These are phyloP conservation scores for Russula virescens DNA, from an alignment of 768 basidiomycete genomes.

Conservation along the genomic window DNA sequence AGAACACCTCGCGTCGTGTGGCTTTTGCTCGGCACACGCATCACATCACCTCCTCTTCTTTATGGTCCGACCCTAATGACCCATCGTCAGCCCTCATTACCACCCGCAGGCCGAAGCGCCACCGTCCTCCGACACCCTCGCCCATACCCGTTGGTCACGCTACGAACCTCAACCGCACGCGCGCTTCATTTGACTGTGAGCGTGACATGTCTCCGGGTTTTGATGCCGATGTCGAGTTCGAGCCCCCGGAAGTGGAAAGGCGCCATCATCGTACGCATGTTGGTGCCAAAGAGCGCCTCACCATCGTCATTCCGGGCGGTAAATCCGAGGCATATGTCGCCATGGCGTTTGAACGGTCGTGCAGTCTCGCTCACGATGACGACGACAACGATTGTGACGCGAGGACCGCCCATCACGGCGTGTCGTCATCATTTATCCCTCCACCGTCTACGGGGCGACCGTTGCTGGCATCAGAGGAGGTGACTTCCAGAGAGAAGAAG, in stretches of 20 bases:
- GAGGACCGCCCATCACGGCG: not conserved
- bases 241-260: not conserved
- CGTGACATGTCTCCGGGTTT: constrained; percentile 9
- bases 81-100: not conserved
- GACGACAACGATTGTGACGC: not conserved
- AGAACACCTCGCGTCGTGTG: not conserved
- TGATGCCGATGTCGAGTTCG: constrained; percentile 14
- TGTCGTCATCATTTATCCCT: not conserved
- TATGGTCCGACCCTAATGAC: not conserved
- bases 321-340: constrained; percentile 20
- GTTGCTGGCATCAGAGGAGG: not conserved
- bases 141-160: not conserved
- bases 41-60: constrained; percentile 8
- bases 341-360: constrained; percentile 20
- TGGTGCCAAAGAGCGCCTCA: constrained; percentile 14
- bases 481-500: not conserved
- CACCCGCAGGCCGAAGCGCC: not conserved
- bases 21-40: not conserved
- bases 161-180: not conserved
- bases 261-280: not conserved
- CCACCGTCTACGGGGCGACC: not conserved
- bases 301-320: constrained; percentile 16
- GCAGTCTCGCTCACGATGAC: not conserved
- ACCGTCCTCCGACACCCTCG: not conserved
- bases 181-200: not conserved